A percentile compares a stretch with the other conserved stretches of the same genome.
phyloP scores from a whole-genome alignment of 2,329 filamentous ascomycete genomes.

The Pyrenophora tritici-repentis region DNA sequence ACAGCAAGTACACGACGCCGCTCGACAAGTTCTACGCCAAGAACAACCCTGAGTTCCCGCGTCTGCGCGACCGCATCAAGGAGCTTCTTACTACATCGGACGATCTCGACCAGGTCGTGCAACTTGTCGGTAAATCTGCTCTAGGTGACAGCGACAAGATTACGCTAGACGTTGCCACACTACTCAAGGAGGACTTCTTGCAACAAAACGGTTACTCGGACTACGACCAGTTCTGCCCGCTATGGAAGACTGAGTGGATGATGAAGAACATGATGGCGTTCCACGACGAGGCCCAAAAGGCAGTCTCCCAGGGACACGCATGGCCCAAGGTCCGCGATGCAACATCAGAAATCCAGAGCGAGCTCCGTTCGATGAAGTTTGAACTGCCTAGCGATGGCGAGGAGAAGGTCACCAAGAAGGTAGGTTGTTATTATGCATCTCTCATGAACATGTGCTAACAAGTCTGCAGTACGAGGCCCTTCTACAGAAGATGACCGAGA shows the following conservation, averaged over 20 bases:
- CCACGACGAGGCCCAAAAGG: slow-evolving; percentile 97
- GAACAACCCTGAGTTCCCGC: slow-evolving; percentile 90
- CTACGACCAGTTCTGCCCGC: slow-evolving; percentile 98
- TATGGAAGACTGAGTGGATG: slow-evolving; percentile 99
- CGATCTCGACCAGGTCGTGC: slow-evolving; percentile 97
- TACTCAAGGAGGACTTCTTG: slow-evolving; percentile 98
- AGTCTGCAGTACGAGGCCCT: slow-evolving; percentile 80
- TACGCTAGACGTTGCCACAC: slow-evolving; percentile 84
- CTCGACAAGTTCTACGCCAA: slow-evolving; percentile 95
- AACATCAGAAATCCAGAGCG: slow-evolving; percentile 81
- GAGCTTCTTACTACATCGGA: slow-evolving; percentile 93
- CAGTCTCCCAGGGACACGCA: slow-evolving; percentile 83
- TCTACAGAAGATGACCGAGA: slow-evolving; percentile 90
- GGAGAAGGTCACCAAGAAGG: slow-evolving; percentile 82
- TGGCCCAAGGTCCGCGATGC: slow-evolving; percentile 94
- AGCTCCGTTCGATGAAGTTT: slow-evolving; percentile 94
- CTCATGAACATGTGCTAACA: slow-evolving; percentile 46
- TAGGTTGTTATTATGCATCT: slow-evolving; percentile 48
- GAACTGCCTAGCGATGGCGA: slow-evolving; percentile 87
- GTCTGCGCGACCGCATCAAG: slow-evolving; percentile 88
- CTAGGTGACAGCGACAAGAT: slow-evolving; percentile 98
- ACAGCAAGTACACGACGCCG: slow-evolving; percentile 91
- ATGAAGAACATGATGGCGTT: slow-evolving; percentile 99
- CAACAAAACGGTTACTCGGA: slow-evolving; percentile 99
- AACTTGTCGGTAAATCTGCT: slow-evolving; percentile 96